Percentiles rank a stretch among this genome's conserved stretches.
phyloP scores from a whole-genome alignment of 768 basidiomycete species.

The Lactarius trivialis region DNA sequence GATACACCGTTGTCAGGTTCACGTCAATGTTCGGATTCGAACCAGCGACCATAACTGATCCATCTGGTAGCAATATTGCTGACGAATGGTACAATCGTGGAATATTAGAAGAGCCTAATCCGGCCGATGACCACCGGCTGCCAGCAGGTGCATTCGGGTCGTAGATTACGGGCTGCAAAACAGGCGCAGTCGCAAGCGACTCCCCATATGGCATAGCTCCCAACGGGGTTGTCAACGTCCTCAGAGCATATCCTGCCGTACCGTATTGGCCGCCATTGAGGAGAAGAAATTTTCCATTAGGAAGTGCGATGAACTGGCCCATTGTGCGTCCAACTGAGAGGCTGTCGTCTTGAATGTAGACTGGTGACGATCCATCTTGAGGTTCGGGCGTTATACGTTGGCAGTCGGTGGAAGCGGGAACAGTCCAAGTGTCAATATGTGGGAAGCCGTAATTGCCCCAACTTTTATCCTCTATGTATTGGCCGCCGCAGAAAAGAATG shows the following conservation, averaged over 20 bases:
- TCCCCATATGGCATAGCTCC: constrained; percentile 59
- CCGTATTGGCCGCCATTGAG: constrained; percentile 80
- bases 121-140: constrained; percentile 62
- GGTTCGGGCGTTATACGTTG: constrained; percentile 86
- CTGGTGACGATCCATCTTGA: constrained; percentile 49
- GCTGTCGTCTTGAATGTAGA: constrained; percentile 65
- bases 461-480: constrained; percentile 59
- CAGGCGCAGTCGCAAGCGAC: constrained; percentile 74
- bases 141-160: constrained; percentile 68
- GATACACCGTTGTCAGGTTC: constrained; percentile 50
- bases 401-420: constrained; percentile 64
- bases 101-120: constrained; percentile 56
- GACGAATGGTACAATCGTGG: constrained; percentile 87
- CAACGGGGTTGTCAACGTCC: constrained; percentile 32
- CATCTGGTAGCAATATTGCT: constrained; percentile 80
- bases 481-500: constrained; percentile 86
- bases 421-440: constrained; percentile 63
- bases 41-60: constrained; percentile 79
- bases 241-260: constrained; percentile 76
- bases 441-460: constrained; percentile 77
- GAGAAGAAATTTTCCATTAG: constrained; percentile 66
- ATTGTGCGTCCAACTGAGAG: constrained; percentile 74
- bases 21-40: constrained; percentile 91
- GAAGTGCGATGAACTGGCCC: constrained; percentile 84
- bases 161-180: constrained; percentile 72